phyloP scores from a whole-genome alignment of 805 yeast species.

The Saturnispora hagleri region DNA sequence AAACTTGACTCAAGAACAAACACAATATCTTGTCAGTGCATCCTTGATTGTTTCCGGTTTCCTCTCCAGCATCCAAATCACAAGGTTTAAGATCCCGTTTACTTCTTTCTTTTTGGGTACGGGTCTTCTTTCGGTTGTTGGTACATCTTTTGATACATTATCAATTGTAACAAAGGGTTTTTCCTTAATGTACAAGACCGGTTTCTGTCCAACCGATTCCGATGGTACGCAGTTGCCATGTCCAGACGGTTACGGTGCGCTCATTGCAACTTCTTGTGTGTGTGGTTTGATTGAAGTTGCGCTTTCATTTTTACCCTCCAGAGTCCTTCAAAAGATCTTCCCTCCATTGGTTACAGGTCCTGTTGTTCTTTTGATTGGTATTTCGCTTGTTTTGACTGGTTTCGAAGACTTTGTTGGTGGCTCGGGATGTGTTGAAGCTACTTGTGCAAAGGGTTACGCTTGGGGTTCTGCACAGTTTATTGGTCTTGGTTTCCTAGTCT shows the following conservation, averaged over 20 bases:
- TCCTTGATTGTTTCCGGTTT: conserved; percentile 64
- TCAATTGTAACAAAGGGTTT: conserved; percentile 67
- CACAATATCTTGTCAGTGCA: conserved; percentile 63
- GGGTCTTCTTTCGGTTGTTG: conserved; percentile 82
- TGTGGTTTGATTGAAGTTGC: conserved; percentile 70
- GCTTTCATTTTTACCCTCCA: conserved; percentile 72
- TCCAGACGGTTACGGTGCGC: conserved; percentile 85
- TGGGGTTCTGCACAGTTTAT: conserved; percentile 87
- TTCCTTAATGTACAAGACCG: conserved; percentile 71
- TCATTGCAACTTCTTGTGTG: conserved; percentile 69
- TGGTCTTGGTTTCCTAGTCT: conserved; percentile 83
- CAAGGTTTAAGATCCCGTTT: conserved; percentile 65
- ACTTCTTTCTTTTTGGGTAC: conserved; percentile 80
- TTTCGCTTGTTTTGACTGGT: conserved; percentile 58
- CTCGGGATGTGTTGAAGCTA: conserved; percentile 40
- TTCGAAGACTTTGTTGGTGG: conserved; percentile 88
- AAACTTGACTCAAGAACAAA: conserved; percentile 38
- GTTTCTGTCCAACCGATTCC: conserved; percentile 52
- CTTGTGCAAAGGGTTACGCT: conserved; percentile 42
- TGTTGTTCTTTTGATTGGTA: conserved; percentile 79
- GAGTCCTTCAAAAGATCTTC: conserved; percentile 57
- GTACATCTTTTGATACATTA: conserved; percentile 84
- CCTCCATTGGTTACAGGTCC: conserved; percentile 94
- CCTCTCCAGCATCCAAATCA: conserved; percentile 65
- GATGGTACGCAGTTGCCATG: conserved; percentile 69